Evolutionary conservation across 495 filamentous ascomycete genomes (phyloP), one percentile per base, ranked within the genome.

Genomic region (Penicillium pulvis): DNA sequence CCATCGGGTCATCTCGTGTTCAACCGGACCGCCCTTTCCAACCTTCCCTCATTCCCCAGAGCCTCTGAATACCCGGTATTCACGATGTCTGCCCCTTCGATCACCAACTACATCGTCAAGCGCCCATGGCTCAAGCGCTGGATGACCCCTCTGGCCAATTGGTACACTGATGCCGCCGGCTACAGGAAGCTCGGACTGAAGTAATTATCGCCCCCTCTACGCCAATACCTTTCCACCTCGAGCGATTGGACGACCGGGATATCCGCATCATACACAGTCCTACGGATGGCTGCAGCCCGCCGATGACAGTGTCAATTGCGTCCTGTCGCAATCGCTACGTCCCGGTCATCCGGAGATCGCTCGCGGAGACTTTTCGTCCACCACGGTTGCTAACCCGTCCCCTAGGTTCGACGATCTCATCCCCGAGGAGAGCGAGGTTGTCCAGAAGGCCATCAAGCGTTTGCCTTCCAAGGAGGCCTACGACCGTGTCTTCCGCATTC

Each of bases 401-500:
- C 36, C 70, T 23, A 98, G 94, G 69, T 81, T 85, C 82, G 94
- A 98, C 78, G 94, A 98, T 71, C 73, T 98, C 72, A 90, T 97
- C 72, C 81, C 84, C 67, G 95, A 98, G 71, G 95, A 98, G 79
- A 85, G 79, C 82, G 91, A 93, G 65, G 75, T 75, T 30, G 92
- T 98, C 66, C 86, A 92, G 73, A 80, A 85, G 62, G 94, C 94
- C 53, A 82, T 98, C 72, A 88, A 89, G 83, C 92, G 94, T 74
- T 88, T 98, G 44, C 85, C 91, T 39, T 82, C 89, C 61, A 92
- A 95, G 83, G 91, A 91, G 68, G 82, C 86, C 66, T 98, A 98
- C 78, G 94, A 98, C 81, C 93, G 94, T 76, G 86, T 97, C 71
- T 98, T 90, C 86, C 92, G 94, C 69, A 85, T 98, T 74, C 89